Evolutionary conservation across 2,329 filamentous ascomycete genomes (phyloP).

Genomic region (Camptophora hylomeconis): DNA sequence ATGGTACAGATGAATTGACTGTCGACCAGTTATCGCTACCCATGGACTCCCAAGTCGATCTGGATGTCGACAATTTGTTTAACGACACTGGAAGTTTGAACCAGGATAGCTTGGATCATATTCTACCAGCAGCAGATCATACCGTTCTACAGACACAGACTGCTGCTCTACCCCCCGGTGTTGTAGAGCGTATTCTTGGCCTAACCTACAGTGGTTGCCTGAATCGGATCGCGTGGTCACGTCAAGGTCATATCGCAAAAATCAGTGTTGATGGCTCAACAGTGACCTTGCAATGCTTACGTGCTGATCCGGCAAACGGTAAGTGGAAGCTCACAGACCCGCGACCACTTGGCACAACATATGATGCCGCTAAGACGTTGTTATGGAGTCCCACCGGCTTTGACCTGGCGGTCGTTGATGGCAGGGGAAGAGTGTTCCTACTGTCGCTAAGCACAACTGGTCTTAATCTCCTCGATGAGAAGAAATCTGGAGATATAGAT

Average conservation of each 20-base stretch:
- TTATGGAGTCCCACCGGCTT: slow-evolving; percentile 66
- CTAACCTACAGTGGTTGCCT: slow-evolving; percentile 12
- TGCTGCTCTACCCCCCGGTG: slow-evolving; percentile 2
- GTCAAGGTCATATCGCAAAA: slow-evolving; percentile 13
- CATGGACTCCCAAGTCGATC: too few relatives aligned
- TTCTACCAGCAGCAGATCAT: neutral
- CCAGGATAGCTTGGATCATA: slow-evolving; percentile 1
- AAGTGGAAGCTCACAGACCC: slow-evolving; percentile 9
- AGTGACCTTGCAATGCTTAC: slow-evolving; percentile 12
- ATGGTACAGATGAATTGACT: too few relatives aligned
- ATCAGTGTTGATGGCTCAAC: slow-evolving; percentile 13
- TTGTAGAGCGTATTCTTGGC: slow-evolving; percentile 9
- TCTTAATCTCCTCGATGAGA: slow-evolving; percentile 57
- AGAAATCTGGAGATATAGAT: slow-evolving; percentile 53
- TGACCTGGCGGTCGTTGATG: slow-evolving; percentile 74
- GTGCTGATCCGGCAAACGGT: slow-evolving; percentile 7
- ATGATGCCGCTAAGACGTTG: slow-evolving; percentile 47
- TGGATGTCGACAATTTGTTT: slow-evolving; percentile 16
- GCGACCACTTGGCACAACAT: slow-evolving; percentile 9
- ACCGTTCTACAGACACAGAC: slow-evolving; percentile 1
- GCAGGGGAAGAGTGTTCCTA: slow-evolving; percentile 63
- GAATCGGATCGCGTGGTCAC: slow-evolving; percentile 13
- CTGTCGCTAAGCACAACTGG: slow-evolving; percentile 53
- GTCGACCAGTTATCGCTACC: too few relatives aligned
- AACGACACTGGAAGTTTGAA: slow-evolving; percentile 6